Evolutionary conservation across 768 basidiomycete species (phyloP).

Genomic region (Mycena haematopus): DNA sequence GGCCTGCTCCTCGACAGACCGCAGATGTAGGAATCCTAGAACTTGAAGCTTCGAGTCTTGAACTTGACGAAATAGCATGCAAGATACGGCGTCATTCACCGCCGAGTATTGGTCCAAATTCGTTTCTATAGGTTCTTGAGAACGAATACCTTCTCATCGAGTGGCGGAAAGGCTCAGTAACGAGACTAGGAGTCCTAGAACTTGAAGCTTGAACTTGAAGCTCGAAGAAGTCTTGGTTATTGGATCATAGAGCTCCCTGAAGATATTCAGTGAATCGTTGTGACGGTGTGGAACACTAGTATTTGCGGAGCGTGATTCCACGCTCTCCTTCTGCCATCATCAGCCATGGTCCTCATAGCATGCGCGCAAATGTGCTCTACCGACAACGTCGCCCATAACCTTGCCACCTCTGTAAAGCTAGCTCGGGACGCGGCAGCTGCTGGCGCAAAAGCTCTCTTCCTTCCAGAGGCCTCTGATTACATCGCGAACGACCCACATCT

Average conservation of each 20-base stretch:
- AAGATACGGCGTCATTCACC: constrained; percentile 5
- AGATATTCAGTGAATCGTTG: too few species aligned
- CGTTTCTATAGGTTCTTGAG: too few species aligned
- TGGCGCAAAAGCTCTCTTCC: constrained; percentile 26
- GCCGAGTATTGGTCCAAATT: too few species aligned
- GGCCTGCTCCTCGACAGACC: constrained; percentile 31
- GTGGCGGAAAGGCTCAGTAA: too few species aligned
- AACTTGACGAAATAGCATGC: constrained; percentile 16
- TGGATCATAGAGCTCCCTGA: too few species aligned
- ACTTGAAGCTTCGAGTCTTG: constrained; percentile 27
- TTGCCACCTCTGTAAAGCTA: constrained; percentile 24
- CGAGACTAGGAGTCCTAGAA: too few species aligned
- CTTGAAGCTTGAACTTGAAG: too few species aligned
- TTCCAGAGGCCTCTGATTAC: constrained; percentile 29
- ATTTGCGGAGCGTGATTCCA: too few species aligned
- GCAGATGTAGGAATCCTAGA: constrained; percentile 36
- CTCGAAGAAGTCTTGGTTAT: too few species aligned
- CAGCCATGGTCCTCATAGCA: constrained; percentile 30
- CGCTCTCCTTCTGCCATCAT: background rate
- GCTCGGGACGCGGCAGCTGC: constrained; percentile 27
- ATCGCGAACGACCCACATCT: constrained; percentile 19
- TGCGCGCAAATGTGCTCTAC: constrained; percentile 31
- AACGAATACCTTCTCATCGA: too few species aligned
- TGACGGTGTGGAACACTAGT: too few species aligned
- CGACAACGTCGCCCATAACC: constrained; percentile 26